Evolutionary conservation across 352 stramenopile genomes (phyloP).

Genomic region (Phytophthora hybrid): DNA sequence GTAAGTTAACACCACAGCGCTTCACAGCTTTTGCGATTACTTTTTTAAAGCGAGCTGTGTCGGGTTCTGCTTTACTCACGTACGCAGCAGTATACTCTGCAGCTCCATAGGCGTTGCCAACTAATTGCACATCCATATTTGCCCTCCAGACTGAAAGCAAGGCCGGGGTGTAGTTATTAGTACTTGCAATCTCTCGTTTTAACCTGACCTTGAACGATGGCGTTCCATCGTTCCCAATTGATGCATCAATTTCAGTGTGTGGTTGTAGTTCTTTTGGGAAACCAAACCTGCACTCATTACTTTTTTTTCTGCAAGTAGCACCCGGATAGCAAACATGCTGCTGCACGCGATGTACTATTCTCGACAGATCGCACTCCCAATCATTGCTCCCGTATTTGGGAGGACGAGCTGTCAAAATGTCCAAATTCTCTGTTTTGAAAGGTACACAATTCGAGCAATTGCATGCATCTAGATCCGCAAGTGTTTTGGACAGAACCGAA

Average conservation of each 20-base stretch:
- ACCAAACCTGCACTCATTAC: too few species aligned
- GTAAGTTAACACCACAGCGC: background rate
- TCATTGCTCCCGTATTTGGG: background rate
- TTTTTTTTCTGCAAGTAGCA: too few species aligned
- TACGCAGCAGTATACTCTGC: conserved; percentile 40
- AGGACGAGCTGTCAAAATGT: background rate
- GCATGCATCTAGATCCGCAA: background rate
- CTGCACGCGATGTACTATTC: too few species aligned
- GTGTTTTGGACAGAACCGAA: background rate
- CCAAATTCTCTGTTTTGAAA: background rate
- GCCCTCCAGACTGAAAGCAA: conserved; percentile 15
- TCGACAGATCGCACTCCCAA: conserved; percentile 20
- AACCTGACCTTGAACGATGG: too few species aligned
- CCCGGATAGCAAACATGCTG: too few species aligned
- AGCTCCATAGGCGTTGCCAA: conserved; percentile 38
- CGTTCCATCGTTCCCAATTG: too few species aligned
- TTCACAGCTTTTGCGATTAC: conserved; percentile 20
- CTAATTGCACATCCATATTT: conserved; percentile 41
- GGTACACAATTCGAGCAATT: background rate
- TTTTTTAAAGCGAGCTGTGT: conserved; percentile 8
- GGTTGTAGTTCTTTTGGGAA: too few species aligned
- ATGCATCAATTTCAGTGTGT: too few species aligned
- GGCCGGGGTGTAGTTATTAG: conserved; percentile 16
- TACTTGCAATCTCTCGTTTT: conserved; percentile 3
- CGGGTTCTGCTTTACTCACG: conserved; percentile 27